These are phyloP conservation scores for Oligophagozyma castellii DNA, from an alignment of 1,139 yeast species.

Conservation along the genomic window DNA sequence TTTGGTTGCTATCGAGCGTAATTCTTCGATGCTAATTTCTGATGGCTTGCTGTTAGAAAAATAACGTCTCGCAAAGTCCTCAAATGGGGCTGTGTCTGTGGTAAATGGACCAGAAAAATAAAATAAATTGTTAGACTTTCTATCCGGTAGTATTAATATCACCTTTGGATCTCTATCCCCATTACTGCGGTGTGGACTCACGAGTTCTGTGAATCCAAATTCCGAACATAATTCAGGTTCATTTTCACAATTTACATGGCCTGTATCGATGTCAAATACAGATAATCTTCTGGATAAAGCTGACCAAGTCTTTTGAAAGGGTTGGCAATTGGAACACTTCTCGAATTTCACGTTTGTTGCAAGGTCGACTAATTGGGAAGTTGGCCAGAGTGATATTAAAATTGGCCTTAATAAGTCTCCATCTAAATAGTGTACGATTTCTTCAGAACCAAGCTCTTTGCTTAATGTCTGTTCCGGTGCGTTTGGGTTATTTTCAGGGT, in stretches of 20 bases:
- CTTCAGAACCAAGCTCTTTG: slow-evolving; percentile 5
- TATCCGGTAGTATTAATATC: slow-evolving; percentile 28
- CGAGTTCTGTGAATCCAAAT: slow-evolving; percentile 31
- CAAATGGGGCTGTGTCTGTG: slow-evolving; percentile 3
- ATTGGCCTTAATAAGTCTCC: slow-evolving; percentile 37
- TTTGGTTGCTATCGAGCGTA: slow-evolving; percentile 3
- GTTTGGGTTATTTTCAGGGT: not conserved
- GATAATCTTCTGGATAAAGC: slow-evolving; percentile 35
- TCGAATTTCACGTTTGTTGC: slow-evolving; percentile 29
- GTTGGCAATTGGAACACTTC: slow-evolving; percentile 36
- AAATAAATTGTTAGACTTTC: slow-evolving; percentile 20
- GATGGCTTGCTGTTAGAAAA: slow-evolving; percentile 26
- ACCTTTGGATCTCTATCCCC: slow-evolving; percentile 24
- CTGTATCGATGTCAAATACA: slow-evolving; percentile 31
- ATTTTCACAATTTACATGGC: slow-evolving; percentile 45
- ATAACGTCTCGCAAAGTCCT: slow-evolving; percentile 28
- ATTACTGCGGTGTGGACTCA: slow-evolving; percentile 9
- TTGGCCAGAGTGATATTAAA: slow-evolving; percentile 54
- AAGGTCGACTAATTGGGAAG: slow-evolving; percentile 28
- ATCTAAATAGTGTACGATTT: slow-evolving; percentile 29
- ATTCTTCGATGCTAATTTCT: slow-evolving; percentile 18
- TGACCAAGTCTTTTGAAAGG: slow-evolving; percentile 44
- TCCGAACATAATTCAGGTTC: slow-evolving; percentile 37
- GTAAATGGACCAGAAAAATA: slow-evolving; percentile 9
- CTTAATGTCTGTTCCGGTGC: not conserved